Conservation (phyloP, 768 basidiomycete species). For the Serendipita sp. region DNA sequence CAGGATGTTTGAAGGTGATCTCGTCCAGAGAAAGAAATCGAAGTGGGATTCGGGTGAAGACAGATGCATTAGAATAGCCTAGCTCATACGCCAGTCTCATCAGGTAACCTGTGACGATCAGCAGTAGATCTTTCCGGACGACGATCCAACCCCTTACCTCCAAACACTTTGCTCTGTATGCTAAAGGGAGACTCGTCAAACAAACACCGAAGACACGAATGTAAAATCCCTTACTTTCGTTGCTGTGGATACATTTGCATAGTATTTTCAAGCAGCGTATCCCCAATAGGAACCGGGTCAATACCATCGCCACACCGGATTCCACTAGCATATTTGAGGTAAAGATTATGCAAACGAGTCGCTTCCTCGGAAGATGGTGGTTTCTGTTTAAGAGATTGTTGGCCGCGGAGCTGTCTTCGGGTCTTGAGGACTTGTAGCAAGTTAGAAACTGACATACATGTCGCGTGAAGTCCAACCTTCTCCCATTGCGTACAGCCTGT, state of each 20-base stretch:
- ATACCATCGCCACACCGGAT: slow-evolving; percentile 20
- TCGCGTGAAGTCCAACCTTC: slow-evolving; percentile 32
- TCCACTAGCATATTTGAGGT: slow-evolving; percentile 41
- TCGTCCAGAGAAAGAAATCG: slow-evolving; percentile 65
- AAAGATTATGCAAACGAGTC: slow-evolving; percentile 49
- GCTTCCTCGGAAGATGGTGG: slow-evolving; percentile 64
- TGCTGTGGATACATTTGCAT: slow-evolving; percentile 79
- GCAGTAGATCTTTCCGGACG: neutral
- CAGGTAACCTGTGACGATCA: slow-evolving; percentile 25
- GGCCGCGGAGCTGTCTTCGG: slow-evolving; percentile 35
- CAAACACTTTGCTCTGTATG: slow-evolving; percentile 72
- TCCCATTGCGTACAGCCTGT: slow-evolving; percentile 45
- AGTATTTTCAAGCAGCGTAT: slow-evolving; percentile 50
- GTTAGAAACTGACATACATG: neutral
- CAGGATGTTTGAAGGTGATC: slow-evolving; percentile 64
- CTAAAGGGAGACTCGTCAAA: slow-evolving; percentile 22
- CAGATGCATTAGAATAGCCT: slow-evolving; percentile 52
- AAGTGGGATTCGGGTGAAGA: slow-evolving; percentile 49
- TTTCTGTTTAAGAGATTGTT: slow-evolving; percentile 49
- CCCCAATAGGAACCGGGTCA: slow-evolving; percentile 57
- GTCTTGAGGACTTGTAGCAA: slow-evolving; percentile 41
- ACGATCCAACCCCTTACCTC: slow-evolving; percentile 28
- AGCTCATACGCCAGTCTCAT: slow-evolving; percentile 68
- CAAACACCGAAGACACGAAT: neutral
- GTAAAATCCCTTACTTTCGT: slow-evolving; percentile 36